A percentile compares a stretch with the other conserved stretches of the same genome.
phyloP scores from a whole-genome alignment of 2,329 filamentous ascomycete species.

The Exophiala spinifera region DNA sequence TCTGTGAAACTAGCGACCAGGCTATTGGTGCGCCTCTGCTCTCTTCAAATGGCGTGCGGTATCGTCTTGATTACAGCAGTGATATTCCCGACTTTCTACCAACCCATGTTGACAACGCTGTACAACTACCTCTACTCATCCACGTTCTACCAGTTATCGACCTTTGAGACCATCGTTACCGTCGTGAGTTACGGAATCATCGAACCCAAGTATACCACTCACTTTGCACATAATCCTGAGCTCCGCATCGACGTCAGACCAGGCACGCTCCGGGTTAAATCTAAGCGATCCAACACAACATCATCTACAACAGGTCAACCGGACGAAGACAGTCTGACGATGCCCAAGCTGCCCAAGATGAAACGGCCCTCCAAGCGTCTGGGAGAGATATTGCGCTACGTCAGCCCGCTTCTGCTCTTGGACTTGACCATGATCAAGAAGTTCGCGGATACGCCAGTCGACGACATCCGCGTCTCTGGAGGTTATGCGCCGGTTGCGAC shows the following conservation, averaged over 20 bases:
- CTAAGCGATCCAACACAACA: not conserved
- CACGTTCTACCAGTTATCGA: not conserved
- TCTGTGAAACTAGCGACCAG: not conserved
- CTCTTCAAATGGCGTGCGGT: not conserved
- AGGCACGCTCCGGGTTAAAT: not conserved
- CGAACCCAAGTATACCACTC: not conserved
- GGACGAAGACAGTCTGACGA: not conserved
- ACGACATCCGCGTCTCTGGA: constrained; percentile 26
- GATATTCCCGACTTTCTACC: not conserved
- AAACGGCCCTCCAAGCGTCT: constrained; percentile 26
- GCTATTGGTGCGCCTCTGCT: not conserved
- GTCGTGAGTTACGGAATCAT: not conserved
- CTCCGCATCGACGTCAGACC: not conserved
- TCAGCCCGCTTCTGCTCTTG: constrained; percentile 28
- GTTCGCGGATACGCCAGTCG: constrained; percentile 29
- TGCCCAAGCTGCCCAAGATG: constrained; percentile 22
- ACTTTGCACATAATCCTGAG: not conserved
- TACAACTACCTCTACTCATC: not conserved
- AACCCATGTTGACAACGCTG: not conserved
- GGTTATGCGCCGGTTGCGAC: constrained; percentile 21
- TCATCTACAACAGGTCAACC: not conserved
- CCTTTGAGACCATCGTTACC: not conserved
- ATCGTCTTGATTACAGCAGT: not conserved
- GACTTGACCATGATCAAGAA: constrained; percentile 35
- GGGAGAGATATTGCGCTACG: constrained; percentile 26